A percentile compares a stretch with the other conserved stretches of the same genome.
Evolutionary conservation across 129 eudicot genomes (phyloP).

Genomic region (Dittrichia graveolens): DNA sequence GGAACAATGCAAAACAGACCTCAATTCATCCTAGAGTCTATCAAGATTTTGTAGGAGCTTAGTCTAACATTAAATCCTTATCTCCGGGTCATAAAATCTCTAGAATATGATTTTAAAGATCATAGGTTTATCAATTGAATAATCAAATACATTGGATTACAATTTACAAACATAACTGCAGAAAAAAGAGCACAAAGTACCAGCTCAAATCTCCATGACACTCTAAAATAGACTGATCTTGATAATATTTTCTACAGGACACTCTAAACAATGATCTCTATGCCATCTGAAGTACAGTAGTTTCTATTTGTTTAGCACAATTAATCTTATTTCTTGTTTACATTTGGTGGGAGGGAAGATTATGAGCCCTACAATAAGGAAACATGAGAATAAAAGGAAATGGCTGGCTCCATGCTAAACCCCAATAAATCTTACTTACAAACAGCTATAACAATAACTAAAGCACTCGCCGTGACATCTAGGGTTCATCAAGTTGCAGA

Average conservation of each 20-base stretch:
- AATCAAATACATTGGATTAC: conserved; percentile 2
- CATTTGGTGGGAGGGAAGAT: no score
- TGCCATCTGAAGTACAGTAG: no score
- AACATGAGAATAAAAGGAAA: no score
- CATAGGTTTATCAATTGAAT: background rate
- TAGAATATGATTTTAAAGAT: background rate
- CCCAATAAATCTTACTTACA: conserved; percentile 6
- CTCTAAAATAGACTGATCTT: background rate
- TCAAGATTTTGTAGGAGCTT: conserved; percentile 8
- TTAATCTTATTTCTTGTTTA: background rate
- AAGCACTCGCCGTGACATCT: background rate
- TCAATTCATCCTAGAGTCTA: conserved; percentile 6
- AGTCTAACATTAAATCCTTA: background rate
- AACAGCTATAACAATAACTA: background rate
- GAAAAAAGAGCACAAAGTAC: background rate
- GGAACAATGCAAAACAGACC: background rate
- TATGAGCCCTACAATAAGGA: no score
- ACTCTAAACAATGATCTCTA: background rate
- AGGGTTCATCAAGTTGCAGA: conserved; percentile 14
- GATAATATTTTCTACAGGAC: background rate
- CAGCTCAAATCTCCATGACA: conserved; percentile 5
- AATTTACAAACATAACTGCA: background rate
- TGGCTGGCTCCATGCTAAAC: background rate
- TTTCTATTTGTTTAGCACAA: background rate
- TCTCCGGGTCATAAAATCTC: background rate